Percentiles rank a stretch among this genome's conserved stretches.
These are phyloP conservation scores for Neophaeococcomyces mojaviensis DNA, from an alignment of 2,329 filamentous ascomycete genomes.

Conservation along the genomic window DNA sequence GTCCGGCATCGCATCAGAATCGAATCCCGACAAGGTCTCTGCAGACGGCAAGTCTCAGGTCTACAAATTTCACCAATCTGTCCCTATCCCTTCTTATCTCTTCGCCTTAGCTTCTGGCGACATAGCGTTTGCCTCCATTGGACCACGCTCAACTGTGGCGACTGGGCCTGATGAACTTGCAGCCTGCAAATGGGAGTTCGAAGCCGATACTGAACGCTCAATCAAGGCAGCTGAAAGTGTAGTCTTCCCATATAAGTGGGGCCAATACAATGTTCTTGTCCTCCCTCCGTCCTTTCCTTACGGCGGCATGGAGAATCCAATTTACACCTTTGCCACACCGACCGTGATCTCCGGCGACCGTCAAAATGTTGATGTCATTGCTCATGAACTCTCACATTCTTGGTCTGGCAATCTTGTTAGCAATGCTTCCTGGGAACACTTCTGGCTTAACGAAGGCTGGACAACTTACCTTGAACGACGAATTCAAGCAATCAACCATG, in stretches of 20 bases:
- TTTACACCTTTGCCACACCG: conserved; percentile 91
- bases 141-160: conserved; percentile 74
- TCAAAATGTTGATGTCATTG: conserved; percentile 93
- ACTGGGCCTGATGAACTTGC: conserved; percentile 81
- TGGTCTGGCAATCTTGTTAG: conserved; percentile 77
- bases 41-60: conserved; percentile 52
- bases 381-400: conserved; percentile 67
- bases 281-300: conserved; percentile 87
- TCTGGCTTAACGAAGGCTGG: conserved; percentile 71
- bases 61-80: conserved; percentile 81
- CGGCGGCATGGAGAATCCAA: conserved; percentile 85
- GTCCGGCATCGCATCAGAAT: conserved; percentile 62
- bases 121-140: conserved; percentile 76
- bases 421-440: conserved; percentile 47
- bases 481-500: conserved; percentile 69
- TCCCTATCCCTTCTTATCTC: conserved; percentile 89
- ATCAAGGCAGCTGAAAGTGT: conserved; percentile 74
- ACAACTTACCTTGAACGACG: conserved; percentile 89
- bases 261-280: conserved; percentile 87
- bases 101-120: conserved; percentile 83
- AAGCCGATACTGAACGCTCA: conserved; percentile 84
- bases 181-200: conserved; percentile 83
- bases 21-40: conserved; percentile 37
- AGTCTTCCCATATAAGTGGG: conserved; percentile 87
- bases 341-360: conserved; percentile 86